phyloP scores from a whole-genome alignment of 148 eudicot genomes.

The Euryodendron excelsum region DNA sequence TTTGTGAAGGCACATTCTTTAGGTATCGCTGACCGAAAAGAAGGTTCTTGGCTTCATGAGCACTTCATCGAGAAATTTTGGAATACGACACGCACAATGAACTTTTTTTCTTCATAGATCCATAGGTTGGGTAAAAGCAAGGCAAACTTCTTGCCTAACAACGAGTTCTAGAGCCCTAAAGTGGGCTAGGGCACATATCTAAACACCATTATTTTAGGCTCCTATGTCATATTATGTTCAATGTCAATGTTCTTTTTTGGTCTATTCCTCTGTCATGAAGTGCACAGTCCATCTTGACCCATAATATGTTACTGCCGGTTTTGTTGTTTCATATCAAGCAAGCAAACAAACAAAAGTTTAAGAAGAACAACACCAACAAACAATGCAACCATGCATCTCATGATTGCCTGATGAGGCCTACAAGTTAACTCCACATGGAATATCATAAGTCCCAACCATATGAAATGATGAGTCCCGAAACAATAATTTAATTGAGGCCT shows the following conservation, averaged over 20 bases:
- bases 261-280: too few relatives aligned
- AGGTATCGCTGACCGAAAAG: too few relatives aligned
- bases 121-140: not conserved
- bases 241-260: too few relatives aligned
- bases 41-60: not conserved
- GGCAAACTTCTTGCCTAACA: slow-evolving; percentile 1
- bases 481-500: not conserved
- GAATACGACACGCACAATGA: not conserved
- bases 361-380: too few relatives aligned
- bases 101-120: not conserved
- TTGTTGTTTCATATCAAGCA: too few relatives aligned
- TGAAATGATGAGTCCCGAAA: not conserved
- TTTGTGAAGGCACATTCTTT: too few relatives aligned
- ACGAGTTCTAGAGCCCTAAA: not conserved
- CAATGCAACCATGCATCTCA: not conserved
- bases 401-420: not conserved
- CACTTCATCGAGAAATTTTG: not conserved
- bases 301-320: not conserved
- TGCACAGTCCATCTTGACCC: not conserved
- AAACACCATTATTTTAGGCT: not conserved
- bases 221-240: not conserved
- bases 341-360: too few relatives aligned
- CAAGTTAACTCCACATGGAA: not conserved
- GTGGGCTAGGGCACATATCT: not conserved
- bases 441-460: not conserved